Evolutionary conservation across 805 yeast species (phyloP).

Genomic region (Wickerhamomyces chambardii): DNA sequence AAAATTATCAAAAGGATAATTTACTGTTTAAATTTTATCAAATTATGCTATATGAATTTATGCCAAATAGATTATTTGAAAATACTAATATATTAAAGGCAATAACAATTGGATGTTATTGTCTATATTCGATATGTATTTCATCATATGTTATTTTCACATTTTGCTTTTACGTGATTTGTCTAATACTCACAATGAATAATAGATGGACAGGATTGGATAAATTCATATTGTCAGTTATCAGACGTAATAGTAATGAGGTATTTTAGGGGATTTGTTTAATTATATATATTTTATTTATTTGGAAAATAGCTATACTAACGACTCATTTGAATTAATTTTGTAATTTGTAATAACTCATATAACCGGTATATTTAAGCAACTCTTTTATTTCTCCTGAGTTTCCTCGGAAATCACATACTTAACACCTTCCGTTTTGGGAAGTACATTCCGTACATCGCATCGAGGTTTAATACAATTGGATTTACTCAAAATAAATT

Average conservation of each 20-base stretch:
- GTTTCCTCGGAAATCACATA: neutral
- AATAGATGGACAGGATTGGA: conserved; percentile 1
- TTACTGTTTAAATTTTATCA: neutral
- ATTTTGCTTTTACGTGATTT: neutral
- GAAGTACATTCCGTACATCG: neutral
- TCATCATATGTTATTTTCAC: conserved; percentile 1
- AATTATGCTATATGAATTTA: neutral
- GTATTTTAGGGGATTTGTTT: neutral
- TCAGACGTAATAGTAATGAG: neutral
- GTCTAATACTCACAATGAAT: neutral
- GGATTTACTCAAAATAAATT: too few species aligned
- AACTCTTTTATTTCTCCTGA: too few species aligned
- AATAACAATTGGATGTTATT: neutral
- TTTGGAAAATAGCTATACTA: too few species aligned
- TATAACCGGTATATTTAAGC: too few species aligned
- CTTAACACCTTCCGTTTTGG: neutral
- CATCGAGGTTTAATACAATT: neutral
- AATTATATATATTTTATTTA: too few species aligned
- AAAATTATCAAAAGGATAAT: neutral
- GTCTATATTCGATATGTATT: neutral
- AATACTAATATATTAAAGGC: neutral
- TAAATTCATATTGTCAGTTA: neutral
- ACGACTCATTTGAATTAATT: too few species aligned
- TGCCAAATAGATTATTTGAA: neutral
- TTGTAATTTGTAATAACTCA: too few species aligned